phyloP scores from a whole-genome alignment of 257 asterid genomes.

The Solanum sitiens region DNA sequence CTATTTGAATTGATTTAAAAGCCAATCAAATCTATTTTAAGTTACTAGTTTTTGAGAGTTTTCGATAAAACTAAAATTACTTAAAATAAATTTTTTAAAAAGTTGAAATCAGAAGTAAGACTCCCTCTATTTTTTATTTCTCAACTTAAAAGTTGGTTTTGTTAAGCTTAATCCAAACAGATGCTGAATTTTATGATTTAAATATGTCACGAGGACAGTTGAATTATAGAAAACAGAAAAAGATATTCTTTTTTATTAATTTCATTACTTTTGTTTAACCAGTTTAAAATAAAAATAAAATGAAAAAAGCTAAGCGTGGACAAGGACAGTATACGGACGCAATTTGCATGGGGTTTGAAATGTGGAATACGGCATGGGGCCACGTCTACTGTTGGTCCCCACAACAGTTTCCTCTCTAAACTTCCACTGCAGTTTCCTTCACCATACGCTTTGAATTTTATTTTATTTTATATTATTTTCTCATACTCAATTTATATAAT shows the following conservation, averaged over 20 bases:
- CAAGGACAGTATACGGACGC: background rate
- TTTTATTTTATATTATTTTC: background rate
- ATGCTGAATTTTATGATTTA: no score
- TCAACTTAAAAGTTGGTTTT: background rate
- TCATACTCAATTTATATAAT: no score
- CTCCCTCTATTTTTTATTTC: no score
- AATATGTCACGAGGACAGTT: background rate
- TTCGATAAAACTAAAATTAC: no score
- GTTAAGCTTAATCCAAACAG: background rate
- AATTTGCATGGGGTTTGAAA: conserved; percentile 2
- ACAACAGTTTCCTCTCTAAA: background rate
- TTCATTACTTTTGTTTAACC: background rate
- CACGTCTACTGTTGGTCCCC: background rate
- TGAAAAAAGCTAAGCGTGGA: background rate
- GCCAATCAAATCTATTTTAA: no score
- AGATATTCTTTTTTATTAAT: no score
- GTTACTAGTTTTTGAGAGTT: no score
- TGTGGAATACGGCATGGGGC: background rate
- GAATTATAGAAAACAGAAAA: no score
- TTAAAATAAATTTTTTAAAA: no score
- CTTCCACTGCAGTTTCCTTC: background rate
- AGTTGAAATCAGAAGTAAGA: no score
- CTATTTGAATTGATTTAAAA: no score
- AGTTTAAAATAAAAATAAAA: background rate
- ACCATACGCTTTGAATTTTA: background rate